Conservation (phyloP, 108 stramenopile species). For the Fragilaria crotonensis region DNA sequence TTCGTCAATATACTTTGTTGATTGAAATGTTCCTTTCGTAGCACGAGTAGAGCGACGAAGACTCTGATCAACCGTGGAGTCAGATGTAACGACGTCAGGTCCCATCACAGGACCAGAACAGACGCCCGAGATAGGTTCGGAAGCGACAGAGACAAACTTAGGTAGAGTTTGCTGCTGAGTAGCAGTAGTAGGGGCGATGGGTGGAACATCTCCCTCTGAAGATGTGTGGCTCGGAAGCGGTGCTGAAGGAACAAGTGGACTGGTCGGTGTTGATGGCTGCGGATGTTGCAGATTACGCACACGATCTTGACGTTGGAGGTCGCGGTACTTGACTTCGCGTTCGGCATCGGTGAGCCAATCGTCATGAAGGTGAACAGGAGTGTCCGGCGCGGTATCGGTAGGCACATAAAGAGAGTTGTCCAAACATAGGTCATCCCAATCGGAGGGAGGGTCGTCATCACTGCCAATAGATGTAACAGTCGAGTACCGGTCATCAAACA, state of each 20-base stretch:
- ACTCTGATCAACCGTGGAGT: too few relatives aligned
- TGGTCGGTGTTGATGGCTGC: not conserved
- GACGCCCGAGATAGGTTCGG: not conserved
- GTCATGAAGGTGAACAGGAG: not conserved
- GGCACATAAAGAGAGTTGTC: not conserved
- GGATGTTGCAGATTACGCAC: not conserved
- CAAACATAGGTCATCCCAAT: not conserved
- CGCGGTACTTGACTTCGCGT: too few relatives aligned
- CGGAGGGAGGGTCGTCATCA: not conserved
- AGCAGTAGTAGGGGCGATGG: too few relatives aligned
- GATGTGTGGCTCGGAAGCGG: too few relatives aligned
- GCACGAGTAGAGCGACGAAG: not conserved
- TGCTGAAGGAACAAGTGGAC: not conserved
- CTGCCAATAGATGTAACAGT: conserved; percentile 13
- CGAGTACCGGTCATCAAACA: conserved; percentile 36
- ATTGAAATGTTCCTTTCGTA: not conserved
- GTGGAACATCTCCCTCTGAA: too few relatives aligned
- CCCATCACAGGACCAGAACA: not conserved
- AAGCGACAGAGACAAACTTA: not conserved
- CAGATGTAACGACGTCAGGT: too few relatives aligned
- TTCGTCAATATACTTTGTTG: not conserved
- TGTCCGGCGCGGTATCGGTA: not conserved
- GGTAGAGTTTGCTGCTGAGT: not conserved
- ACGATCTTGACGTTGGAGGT: not conserved
- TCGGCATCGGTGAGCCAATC: not conserved